These are phyloP conservation scores for Neoarthrinium moseri DNA, from an alignment of 2,329 filamentous ascomycete genomes.

Conservation along the genomic window DNA sequence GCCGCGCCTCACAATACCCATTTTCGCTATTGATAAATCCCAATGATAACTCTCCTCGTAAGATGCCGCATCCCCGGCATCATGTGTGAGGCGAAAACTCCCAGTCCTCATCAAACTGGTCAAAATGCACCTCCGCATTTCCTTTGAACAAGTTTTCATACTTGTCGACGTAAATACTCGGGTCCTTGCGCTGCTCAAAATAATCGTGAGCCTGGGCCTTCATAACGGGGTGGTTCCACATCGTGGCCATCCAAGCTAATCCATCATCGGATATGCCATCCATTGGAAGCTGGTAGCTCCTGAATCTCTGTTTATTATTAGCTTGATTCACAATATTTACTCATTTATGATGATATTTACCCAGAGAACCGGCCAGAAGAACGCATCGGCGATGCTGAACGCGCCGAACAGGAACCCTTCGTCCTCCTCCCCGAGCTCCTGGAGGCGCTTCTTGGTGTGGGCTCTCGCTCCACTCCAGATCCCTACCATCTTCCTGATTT, in stretches of 20 bases:
- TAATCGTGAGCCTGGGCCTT: constrained; percentile 20
- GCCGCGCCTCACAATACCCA: too few species aligned
- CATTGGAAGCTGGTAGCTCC: constrained; percentile 26
- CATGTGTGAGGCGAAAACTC: background rate
- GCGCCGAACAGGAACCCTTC: constrained; percentile 24
- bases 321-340: background rate
- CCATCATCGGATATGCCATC: constrained; percentile 20
- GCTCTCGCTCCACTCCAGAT: constrained; percentile 21
- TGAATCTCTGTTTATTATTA: constrained; percentile 19
- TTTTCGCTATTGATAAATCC: too few species aligned
- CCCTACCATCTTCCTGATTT: constrained; percentile 19
- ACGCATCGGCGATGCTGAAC: constrained; percentile 29
- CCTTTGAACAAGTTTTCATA: constrained; percentile 25
- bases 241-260: constrained; percentile 24
- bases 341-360: too few species aligned
- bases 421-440: constrained; percentile 19
- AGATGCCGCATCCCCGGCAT: too few species aligned
- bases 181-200: constrained; percentile 22
- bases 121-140: constrained; percentile 16
- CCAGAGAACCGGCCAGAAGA: constrained; percentile 30
- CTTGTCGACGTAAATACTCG: constrained; percentile 15
- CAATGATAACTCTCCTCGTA: too few species aligned
- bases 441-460: constrained; percentile 15
- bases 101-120: constrained; percentile 23
- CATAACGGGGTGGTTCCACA: constrained; percentile 26